Conservation (phyloP, 495 filamentous ascomycete species). For the Podospora sp. region DNA sequence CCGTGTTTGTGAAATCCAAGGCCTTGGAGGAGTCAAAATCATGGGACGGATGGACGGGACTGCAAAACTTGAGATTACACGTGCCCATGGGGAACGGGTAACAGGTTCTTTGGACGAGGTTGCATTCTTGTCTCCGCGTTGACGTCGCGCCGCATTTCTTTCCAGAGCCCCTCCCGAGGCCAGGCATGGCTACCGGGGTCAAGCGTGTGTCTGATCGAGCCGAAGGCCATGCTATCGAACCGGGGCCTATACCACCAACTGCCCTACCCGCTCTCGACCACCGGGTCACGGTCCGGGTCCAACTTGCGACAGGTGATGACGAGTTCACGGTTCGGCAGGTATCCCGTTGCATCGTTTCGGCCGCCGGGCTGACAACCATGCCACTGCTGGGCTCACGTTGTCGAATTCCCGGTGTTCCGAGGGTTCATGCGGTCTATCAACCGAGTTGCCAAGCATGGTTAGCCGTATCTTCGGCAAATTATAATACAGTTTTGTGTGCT, state of each 20-base stretch:
- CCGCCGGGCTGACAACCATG: neutral
- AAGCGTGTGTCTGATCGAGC: slow-evolving; percentile 18
- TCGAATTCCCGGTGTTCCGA: slow-evolving; percentile 17
- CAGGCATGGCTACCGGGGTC: slow-evolving; percentile 12
- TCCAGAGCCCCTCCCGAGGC: neutral
- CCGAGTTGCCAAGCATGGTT: slow-evolving; percentile 2
- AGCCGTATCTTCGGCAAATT: slow-evolving; percentile 6
- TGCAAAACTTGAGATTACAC: slow-evolving; percentile 19
- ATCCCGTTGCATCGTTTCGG: neutral
- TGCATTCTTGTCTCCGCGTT: slow-evolving; percentile 15
- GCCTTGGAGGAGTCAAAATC: neutral
- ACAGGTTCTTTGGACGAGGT: slow-evolving; percentile 2
- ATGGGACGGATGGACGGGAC: slow-evolving; percentile 6
- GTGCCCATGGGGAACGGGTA: slow-evolving; percentile 1
- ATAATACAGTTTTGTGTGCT: slow-evolving; percentile 17
- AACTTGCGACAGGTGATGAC: slow-evolving; percentile 13
- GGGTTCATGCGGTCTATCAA: slow-evolving; percentile 1
- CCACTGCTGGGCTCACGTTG: slow-evolving; percentile 4
- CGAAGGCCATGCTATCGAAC: slow-evolving; percentile 23
- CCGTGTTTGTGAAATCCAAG: slow-evolving; percentile 12
- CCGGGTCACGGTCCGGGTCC: slow-evolving; percentile 16
- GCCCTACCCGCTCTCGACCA: slow-evolving; percentile 15
- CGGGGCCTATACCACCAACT: slow-evolving; percentile 16
- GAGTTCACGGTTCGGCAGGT: slow-evolving; percentile 12
- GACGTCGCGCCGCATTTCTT: slow-evolving; percentile 10